Evolutionary conservation across 2,329 filamentous ascomycete species (phyloP).

Genomic region (Paradendryphiella salina): DNA sequence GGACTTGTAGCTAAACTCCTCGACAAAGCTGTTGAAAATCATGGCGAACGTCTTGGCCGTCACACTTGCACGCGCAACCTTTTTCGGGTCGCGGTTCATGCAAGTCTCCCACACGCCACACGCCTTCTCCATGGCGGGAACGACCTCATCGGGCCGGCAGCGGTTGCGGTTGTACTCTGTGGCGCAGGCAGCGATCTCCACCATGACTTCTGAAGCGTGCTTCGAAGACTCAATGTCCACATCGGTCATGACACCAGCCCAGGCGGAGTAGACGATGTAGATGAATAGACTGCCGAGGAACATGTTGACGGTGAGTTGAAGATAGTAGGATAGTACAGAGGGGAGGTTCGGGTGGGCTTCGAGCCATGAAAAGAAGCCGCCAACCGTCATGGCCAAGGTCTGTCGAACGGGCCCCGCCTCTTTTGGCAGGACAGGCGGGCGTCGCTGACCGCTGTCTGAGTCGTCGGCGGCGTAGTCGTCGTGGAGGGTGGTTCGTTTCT

Average conservation of each 20-base stretch:
- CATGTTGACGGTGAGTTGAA: slow-evolving; percentile 68
- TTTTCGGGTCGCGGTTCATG: slow-evolving; percentile 80
- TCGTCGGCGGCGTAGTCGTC: slow-evolving; percentile 32
- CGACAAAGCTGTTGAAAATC: slow-evolving; percentile 92
- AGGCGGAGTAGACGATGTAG: slow-evolving; percentile 71
- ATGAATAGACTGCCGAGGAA: slow-evolving; percentile 60
- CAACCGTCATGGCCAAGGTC: slow-evolving; percentile 41
- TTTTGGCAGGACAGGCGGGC: neutral
- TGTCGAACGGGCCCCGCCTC: slow-evolving; percentile 19
- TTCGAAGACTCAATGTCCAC: slow-evolving; percentile 72
- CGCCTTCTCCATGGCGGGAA: slow-evolving; percentile 71
- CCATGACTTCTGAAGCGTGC: slow-evolving; percentile 68
- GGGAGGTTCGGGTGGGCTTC: slow-evolving; percentile 68
- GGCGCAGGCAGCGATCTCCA: slow-evolving; percentile 73
- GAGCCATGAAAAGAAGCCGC: slow-evolving; percentile 63
- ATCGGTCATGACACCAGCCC: slow-evolving; percentile 72
- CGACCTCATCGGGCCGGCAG: slow-evolving; percentile 67
- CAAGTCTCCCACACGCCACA: slow-evolving; percentile 85
- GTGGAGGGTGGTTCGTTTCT: slow-evolving; percentile 26
- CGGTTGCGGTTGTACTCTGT: slow-evolving; percentile 74
- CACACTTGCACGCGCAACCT: slow-evolving; percentile 76
- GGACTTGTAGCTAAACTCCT: slow-evolving; percentile 84
- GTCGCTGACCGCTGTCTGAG: slow-evolving; percentile 27
- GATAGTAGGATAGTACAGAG: slow-evolving; percentile 67
- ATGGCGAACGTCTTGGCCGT: slow-evolving; percentile 86